Evolutionary conservation across 257 asterid species (phyloP).

Genomic region (Ligustrum vulgare): DNA sequence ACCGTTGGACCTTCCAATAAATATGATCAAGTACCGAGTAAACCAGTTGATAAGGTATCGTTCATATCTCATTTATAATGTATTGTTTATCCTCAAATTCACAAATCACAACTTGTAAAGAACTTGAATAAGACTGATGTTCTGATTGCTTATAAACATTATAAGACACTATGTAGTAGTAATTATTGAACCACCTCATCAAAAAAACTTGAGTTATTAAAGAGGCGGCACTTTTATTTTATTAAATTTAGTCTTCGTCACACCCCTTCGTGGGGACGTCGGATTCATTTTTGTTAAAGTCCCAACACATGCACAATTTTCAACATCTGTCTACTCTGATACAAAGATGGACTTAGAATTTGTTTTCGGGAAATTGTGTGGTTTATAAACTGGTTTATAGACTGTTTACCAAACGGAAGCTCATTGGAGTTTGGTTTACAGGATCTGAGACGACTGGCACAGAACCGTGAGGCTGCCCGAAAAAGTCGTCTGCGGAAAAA

Average conservation of each 20-base stretch:
- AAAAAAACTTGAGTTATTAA: not conserved
- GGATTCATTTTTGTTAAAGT: too few species aligned
- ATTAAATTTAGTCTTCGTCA: not conserved
- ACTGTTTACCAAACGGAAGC: too few species aligned
- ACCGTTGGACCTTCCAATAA: conserved; percentile 55
- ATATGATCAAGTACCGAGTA: conserved; percentile 64
- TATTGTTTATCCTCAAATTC: not conserved
- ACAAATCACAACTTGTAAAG: not conserved
- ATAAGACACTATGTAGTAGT: not conserved
- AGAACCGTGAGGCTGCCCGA: conserved; percentile 97
- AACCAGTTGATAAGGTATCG: conserved; percentile 71
- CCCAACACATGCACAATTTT: too few species aligned
- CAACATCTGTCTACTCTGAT: too few species aligned
- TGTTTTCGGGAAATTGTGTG: too few species aligned
- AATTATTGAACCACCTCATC: not conserved
- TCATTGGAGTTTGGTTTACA: conserved; percentile 24
- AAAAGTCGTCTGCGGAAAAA: conserved; percentile 85
- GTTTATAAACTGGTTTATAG: too few species aligned
- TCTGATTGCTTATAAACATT: not conserved
- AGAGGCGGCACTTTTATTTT: not conserved
- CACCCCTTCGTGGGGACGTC: too few species aligned
- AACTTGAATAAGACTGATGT: not conserved
- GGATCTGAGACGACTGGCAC: conserved; percentile 91
- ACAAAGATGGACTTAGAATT: too few species aligned
- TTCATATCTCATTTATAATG: not conserved